Conservation (phyloP, 257 asterid genomes). For the Coffea canephora region DNA sequence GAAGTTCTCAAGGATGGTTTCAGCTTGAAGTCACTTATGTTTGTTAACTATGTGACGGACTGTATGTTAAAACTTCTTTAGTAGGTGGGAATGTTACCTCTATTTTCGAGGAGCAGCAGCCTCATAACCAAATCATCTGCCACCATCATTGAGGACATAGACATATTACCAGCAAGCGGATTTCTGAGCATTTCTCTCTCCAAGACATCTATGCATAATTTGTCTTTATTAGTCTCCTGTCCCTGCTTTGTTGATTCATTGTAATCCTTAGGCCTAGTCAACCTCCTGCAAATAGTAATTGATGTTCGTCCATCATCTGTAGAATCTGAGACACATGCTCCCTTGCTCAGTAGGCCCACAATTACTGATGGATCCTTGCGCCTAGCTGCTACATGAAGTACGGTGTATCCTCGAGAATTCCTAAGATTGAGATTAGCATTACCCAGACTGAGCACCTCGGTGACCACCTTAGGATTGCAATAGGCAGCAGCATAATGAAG, state of each 20-base stretch:
- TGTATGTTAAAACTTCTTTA: neutral
- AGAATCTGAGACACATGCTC: conserved; percentile 56
- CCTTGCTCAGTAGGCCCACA: conserved; percentile 48
- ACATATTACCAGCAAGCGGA: conserved; percentile 54
- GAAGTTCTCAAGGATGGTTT: neutral
- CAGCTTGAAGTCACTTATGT: neutral
- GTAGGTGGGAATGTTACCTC: conserved; percentile 45
- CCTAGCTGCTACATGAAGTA: conserved; percentile 87
- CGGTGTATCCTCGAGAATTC: conserved; percentile 65
- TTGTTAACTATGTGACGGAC: neutral
- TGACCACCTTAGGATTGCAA: conserved; percentile 64
- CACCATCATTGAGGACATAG: conserved; percentile 48
- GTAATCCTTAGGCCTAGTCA: conserved; percentile 78
- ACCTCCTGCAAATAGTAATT: conserved; percentile 58
- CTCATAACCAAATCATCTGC: conserved; percentile 81
- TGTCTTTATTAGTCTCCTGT: conserved; percentile 61
- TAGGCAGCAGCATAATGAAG: conserved; percentile 90
- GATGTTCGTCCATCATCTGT: conserved; percentile 71
- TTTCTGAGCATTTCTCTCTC: conserved; percentile 64
- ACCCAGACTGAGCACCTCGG: conserved; percentile 55
- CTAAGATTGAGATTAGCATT: conserved; percentile 57
- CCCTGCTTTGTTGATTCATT: conserved; percentile 53
- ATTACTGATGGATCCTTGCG: conserved; percentile 69
- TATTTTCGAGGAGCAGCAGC: conserved; percentile 73
- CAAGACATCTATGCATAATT: conserved; percentile 71